Base-by-base conservation (phyloP, 2,329 filamentous ascomycete genomes). In the Curvularia verruculosa region DNA sequence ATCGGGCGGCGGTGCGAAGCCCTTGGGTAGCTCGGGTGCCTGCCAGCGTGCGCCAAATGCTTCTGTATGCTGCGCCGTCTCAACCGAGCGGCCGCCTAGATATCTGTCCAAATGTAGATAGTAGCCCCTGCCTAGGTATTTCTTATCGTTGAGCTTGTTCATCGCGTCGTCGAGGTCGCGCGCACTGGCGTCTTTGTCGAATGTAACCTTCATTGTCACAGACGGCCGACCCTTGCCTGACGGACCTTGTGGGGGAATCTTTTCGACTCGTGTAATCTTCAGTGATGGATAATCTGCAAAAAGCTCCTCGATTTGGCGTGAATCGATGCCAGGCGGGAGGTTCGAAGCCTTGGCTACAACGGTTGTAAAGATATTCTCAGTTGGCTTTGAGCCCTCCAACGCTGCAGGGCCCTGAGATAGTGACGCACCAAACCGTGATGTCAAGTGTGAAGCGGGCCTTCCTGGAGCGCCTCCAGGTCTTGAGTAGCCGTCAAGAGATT, bases 41-140 rank as follows among this genome's bases (percentile, higher is more conserved):
- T 69, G 65, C 68, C 66, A 67, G 19, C 65, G 63, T 48, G 72
- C 72, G 13, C 72, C 72, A 53, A 74, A 75, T 5, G 72, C 66
- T 51, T 68, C 64, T 40, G 63, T 64, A 19, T 61, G 58, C 29
- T 69, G 63, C 41, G 65, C 62, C 26, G 68, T 71, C 18, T 64
- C 65, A 12, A 63, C 63, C 26, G 63, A 60, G 21, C 64, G 63
- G 8, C 62, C 63, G 24, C 71, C 70, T 1, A 72, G 57, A 48
- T 72, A 75, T 41, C 72, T 64, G 50, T 75, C 73, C 18, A 75
- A 36, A 52, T 75, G 72, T 36, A 75, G 54, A 52, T 74, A 75
- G 44, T 74, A 73, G 31, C 73, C 73, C 36, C 54, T 62, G 1
- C 72, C 70, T 24, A 75, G 50, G 47, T 75, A 75, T 28, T 67